phyloP scores from a whole-genome alignment of 2,329 filamentous ascomycete genomes.

The Diplodia sapinea region DNA sequence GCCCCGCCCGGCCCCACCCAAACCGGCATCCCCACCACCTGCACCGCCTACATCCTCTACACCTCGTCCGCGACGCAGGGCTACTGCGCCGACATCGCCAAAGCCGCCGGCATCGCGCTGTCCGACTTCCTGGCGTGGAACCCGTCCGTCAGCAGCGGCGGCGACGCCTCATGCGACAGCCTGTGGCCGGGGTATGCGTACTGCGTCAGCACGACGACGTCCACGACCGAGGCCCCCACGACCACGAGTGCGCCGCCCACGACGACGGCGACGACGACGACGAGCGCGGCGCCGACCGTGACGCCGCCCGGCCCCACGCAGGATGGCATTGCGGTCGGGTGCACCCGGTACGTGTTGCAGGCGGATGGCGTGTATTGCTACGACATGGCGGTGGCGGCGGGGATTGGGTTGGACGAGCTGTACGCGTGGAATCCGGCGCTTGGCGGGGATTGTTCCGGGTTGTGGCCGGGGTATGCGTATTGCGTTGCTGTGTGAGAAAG shows the following conservation, averaged over 20 bases:
- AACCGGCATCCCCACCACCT: constrained; percentile 35
- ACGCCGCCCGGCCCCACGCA: not conserved
- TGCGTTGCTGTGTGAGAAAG: constrained; percentile 25
- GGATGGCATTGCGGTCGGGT: not conserved
- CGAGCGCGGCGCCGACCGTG: not conserved
- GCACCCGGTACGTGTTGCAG: constrained; percentile 15
- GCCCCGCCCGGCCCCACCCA: not conserved
- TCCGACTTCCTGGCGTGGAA: constrained; percentile 20
- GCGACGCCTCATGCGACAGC: not conserved
- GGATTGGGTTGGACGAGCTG: constrained; percentile 35
- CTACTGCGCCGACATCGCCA: constrained; percentile 26
- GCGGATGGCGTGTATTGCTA: constrained; percentile 30
- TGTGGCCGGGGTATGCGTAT: constrained; percentile 33
- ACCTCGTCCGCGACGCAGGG: constrained; percentile 32
- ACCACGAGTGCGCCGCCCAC: not conserved
- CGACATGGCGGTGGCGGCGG: constrained; percentile 30
- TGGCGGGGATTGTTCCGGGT: constrained; percentile 32
- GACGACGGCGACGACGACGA: constrained; percentile 2
- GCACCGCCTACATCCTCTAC: constrained; percentile 34
- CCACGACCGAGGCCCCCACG: not conserved
- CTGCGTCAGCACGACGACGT: not conserved
- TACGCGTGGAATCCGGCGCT: constrained; percentile 34
- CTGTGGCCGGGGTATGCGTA: not conserved
- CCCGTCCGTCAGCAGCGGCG: not conserved
- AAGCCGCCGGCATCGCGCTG: constrained; percentile 7